Evolutionary conservation across 371 early-diverging fungal species (phyloP), one percentile per base, ranked within the genome.

Genomic region (Actinomortierella ambigua): DNA sequence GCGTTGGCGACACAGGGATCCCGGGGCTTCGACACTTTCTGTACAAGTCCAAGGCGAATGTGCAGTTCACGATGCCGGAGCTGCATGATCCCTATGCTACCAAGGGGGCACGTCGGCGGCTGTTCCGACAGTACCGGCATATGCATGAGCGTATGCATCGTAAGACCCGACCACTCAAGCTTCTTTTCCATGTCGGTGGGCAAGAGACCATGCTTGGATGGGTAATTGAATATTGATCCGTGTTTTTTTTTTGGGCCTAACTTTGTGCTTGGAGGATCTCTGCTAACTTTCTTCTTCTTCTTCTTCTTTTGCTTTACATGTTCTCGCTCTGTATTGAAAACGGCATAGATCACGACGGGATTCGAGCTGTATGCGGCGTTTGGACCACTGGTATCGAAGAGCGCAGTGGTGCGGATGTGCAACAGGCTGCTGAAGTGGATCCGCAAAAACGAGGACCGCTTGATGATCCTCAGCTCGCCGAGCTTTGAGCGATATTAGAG

Each of bases 351-450:
- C n/a, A 88, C 90, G 13, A 76, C 81, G 14, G 77, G 85, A 0
- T 88, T 88, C 69, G 90, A 91, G 65, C 68, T 92, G 11, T 91
- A 88, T 64, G 90, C 89, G 0, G 87, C 88, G 2, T 93, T 90
- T 65, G 83, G 87, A 2, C 87, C 90, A 6, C 73, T 88, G 15
- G 84, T 89, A 14, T 76, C 89, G 9, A 92, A 92, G 68, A 73
- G 83, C 17, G 81, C 83, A 8, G 83, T 90, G 41, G 85, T 88
- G 28, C 78, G 82, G 18, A 83, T 87, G 50, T 77, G 86, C 22
- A 85, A 84, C 57, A 82, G 79, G 44, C 78, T 93, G 43, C 68
- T 90, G 49, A 79, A 82, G 53, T 93, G 94, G 94, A 85, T 91
- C 41, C 85, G 87, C 69, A 83, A 83, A 63, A 81, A 88, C 43